Evolutionary conservation across 75 land plant genomes (phyloP).

Genomic region (Pseudotsuga menziesii): DNA sequence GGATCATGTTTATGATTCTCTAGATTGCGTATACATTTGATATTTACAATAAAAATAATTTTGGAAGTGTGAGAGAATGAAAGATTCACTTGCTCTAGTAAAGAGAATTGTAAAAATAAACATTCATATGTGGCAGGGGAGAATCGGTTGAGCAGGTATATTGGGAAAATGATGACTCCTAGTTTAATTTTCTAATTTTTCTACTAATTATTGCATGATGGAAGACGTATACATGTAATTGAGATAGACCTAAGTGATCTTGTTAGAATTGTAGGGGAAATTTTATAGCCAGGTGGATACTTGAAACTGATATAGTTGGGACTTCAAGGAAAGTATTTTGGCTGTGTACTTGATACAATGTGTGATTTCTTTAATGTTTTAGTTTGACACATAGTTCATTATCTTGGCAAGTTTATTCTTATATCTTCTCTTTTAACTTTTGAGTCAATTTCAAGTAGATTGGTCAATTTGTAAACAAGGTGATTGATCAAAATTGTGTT

Average conservation of each 20-base stretch:
- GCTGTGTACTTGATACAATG: neutral
- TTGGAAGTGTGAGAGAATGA: too few relatives aligned
- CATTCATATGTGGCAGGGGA: too few relatives aligned
- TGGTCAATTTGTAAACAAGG: neutral
- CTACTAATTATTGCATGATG: constrained; percentile 49
- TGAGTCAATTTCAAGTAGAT: neutral
- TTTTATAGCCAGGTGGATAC: constrained; percentile 93
- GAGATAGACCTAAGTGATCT: constrained; percentile 91
- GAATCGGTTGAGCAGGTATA: too few relatives aligned
- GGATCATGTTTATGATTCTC: too few relatives aligned
- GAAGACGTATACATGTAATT: constrained; percentile 65
- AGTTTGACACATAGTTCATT: neutral
- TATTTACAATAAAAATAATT: too few relatives aligned
- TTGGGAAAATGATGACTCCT: too few relatives aligned
- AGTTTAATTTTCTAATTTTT: too few relatives aligned
- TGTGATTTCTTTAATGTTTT: neutral
- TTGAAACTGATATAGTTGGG: constrained; percentile 85
- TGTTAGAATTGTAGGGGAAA: constrained; percentile 90
- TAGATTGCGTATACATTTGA: too few relatives aligned
- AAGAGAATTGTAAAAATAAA: too few relatives aligned
- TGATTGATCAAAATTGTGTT: neutral
- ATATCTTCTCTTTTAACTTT: neutral
- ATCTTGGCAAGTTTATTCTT: neutral
- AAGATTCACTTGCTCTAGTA: too few relatives aligned
- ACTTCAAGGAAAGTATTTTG: constrained; percentile 44